Evolutionary conservation across 139 green algal genomes (phyloP), one percentile per base, ranked within the genome.

Genomic region (Closterium sp.): DNA sequence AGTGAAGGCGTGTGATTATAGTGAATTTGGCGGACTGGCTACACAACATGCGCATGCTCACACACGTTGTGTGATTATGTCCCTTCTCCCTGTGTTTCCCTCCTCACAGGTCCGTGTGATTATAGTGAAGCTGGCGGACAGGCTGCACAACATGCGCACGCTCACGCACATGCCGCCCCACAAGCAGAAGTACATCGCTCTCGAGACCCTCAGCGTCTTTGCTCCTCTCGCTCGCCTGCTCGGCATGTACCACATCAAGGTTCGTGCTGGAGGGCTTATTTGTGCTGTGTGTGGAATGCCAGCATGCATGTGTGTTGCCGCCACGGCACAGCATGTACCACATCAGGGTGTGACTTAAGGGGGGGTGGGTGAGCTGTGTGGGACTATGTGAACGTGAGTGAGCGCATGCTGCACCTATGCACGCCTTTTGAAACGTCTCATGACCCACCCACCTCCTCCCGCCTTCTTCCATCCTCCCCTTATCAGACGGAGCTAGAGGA

Each of bases 91-190:
- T 45, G 9, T 45, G 24, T 87, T 87, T 31, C 85, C 85, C 85
- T 30, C n/a, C 11, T 85, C 27, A 9, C 92, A 94, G 92, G 92
- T 94, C n/a, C 94, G 97, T 27, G 97, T 99, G 93, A 98, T 99
- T 31, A 96, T 99, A 70, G 97, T 99, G 5, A 99, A 99, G 95
- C 97, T 99, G 85, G 97, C 97, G 0, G 97, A 99, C 95, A 91
- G 97, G 13, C 94, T 98, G 94, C 97, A 99, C 95, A 99, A 99
- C 96, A 99, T 99, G 97, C 95, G 97, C 85, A 99, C 97, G n/a
- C 96, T 99, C 91, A 94, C 89, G 27, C 93, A 92, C 92, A 98
- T 99, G 97, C 95, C 94, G n/a, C 95, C 95, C 0, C 87, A 96
- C 70, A 98, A 99, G 95, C 92, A 92, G 89, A 92, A 95, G 73